Evolutionary conservation across 169 alveolate genomes (phyloP), one percentile per base, ranked within the genome.

Genomic region (Cryptosporidium xiaoi): DNA sequence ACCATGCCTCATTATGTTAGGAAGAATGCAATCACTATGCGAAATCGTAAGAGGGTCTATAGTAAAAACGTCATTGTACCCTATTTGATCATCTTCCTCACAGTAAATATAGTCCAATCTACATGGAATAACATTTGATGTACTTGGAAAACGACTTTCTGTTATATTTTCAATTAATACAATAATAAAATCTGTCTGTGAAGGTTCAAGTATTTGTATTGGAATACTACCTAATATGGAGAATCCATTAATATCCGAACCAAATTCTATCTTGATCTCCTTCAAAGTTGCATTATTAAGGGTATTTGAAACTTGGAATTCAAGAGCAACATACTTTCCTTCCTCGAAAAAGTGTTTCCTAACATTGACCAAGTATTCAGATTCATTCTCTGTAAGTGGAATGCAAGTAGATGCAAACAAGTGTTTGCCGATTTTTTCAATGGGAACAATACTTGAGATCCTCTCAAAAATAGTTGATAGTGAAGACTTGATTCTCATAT

Each of bases 341-440:
- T 77, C 77, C 36, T 77, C 64, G 90, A 89, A 83, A 46, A 91
- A 90, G 60, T 84, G 93, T 31, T 91, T 71, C 55, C 83, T 84
- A 2, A 68, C 93, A 50, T 77, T 65, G 18, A 94, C 96, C 34
- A 92, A 89, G 65, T 94, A 94, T 60, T 94, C 96, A 48, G 93
- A 95, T 82, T 94, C 96, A 66, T 92, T 94, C 55, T 94, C 96
- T 50, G 96, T 94, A 53, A 94, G 82, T 44, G 91, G 90, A 36
- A 82, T 58, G 20, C 66, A 58, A n/a, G 77, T 77, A 5, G 94
- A 90, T 7, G 91, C 66, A 31, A 82, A 68, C 65, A 90, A 12
- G 15, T 64, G 24, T 27, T 51, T 82, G 8, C 68, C 91, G 29
- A 36, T 51, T 16, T 29, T 90, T 65, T 71, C 83, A 27, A 51